Percentiles rank a stretch among this genome's conserved stretches.
Conservation (phyloP, 2,329 filamentous ascomycete genomes). For the Fusarium chaquense region DNA sequence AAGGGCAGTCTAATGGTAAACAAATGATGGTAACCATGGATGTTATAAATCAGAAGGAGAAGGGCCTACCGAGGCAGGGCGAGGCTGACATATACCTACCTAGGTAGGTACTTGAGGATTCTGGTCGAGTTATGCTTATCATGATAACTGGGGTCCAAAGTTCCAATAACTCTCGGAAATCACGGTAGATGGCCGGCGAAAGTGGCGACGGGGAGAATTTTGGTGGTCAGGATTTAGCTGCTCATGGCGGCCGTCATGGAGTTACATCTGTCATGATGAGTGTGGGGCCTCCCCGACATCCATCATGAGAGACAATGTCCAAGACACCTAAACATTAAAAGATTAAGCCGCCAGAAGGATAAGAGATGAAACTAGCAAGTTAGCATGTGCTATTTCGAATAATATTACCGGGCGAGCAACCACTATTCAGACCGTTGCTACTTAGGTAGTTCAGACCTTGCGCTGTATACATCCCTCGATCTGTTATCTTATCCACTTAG, state of each 20-base stretch:
- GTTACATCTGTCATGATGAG: constrained; percentile 13
- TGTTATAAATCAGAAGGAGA: no score
- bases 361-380: background rate
- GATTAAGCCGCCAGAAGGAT: background rate
- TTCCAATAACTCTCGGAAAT: background rate
- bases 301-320: background rate
- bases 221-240: background rate
- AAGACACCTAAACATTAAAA: background rate
- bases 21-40: no score
- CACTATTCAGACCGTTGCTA: background rate
- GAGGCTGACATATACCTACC: no score
- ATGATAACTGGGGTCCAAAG: background rate
- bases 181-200: background rate
- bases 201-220: background rate
- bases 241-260: constrained; percentile 29
- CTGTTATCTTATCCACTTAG: background rate
- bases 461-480: background rate
- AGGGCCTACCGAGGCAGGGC: no score
- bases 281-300: constrained; percentile 13
- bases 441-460: background rate
- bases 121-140: background rate
- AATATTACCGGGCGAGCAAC: background rate
- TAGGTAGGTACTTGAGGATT: background rate
- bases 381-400: background rate
- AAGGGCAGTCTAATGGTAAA: no score